Percentiles rank a stretch among this genome's conserved stretches.
Evolutionary conservation across 441 rosid genomes (phyloP).

Genomic region (Biscutella laevigata): DNA sequence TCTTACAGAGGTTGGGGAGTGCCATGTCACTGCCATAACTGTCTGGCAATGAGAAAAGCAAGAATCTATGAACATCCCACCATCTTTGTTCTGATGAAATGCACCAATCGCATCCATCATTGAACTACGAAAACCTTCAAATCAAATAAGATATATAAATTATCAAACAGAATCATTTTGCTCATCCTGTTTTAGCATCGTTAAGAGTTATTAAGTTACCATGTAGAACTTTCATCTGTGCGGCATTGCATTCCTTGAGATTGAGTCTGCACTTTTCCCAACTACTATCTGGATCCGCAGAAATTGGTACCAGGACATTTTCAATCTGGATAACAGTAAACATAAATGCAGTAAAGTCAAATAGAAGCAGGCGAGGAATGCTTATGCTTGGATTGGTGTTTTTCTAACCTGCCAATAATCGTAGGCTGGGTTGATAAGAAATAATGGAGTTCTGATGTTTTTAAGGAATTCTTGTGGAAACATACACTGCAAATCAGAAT

Average conservation of each 20-base stretch:
- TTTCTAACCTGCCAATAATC: constrained; percentile 88
- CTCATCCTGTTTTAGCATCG: neutral
- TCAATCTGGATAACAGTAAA: constrained; percentile 40
- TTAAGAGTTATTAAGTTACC: constrained; percentile 36
- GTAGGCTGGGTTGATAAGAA: constrained; percentile 74
- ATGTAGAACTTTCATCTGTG: constrained; percentile 50
- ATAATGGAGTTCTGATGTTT: constrained; percentile 51
- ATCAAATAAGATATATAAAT: neutral
- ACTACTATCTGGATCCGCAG: constrained; percentile 42
- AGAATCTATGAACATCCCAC: constrained; percentile 71
- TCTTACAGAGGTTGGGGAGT: constrained; percentile 58
- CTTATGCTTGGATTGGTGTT: neutral
- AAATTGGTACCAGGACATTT: constrained; percentile 60
- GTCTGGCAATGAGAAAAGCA: constrained; percentile 84
- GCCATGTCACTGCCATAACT: constrained; percentile 55
- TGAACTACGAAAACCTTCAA: constrained; percentile 60
- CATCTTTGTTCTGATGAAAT: constrained; percentile 39
- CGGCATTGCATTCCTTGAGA: constrained; percentile 46
- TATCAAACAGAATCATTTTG: neutral
- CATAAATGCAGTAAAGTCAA: neutral
- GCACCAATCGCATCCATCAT: constrained; percentile 44
- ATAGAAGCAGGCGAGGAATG: neutral
- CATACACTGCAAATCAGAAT: constrained; percentile 50
- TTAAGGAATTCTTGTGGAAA: constrained; percentile 60
- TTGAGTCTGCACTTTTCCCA: constrained; percentile 68